Conservation (phyloP, 768 basidiomycete genomes). For the Pholiota microspora region DNA sequence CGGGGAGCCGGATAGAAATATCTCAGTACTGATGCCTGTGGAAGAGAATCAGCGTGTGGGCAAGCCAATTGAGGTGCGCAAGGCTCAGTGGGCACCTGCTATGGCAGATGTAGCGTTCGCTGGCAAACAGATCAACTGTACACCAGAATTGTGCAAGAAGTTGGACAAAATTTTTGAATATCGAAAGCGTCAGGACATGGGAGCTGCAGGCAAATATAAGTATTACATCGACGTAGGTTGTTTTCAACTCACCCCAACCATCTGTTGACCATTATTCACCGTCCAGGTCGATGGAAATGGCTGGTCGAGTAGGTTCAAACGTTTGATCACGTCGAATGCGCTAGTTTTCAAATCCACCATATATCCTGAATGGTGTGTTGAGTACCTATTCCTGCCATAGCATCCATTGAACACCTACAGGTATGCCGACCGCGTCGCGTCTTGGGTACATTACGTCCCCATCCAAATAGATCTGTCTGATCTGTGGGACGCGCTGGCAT, state of each 20-base stretch:
- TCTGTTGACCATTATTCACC: not conserved
- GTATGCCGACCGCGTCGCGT: constrained; percentile 51
- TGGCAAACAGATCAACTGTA: constrained; percentile 39
- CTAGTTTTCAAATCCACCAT: constrained; percentile 63
- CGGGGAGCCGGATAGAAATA: constrained; percentile 21
- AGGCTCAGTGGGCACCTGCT: constrained; percentile 36
- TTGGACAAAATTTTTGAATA: constrained; percentile 48
- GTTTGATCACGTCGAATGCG: constrained; percentile 56
- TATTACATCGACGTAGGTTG: constrained; percentile 54
- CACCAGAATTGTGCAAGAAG: constrained; percentile 36
- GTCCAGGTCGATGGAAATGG: constrained; percentile 54
- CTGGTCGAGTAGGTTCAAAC: constrained; percentile 64
- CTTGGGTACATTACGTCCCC: constrained; percentile 76
- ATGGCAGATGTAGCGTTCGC: constrained; percentile 58
- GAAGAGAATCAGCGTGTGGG: constrained; percentile 30
- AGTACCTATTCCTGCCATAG: not conserved
- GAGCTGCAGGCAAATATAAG: constrained; percentile 51
- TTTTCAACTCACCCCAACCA: not conserved
- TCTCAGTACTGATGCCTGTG: constrained; percentile 32
- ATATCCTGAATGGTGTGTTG: constrained; percentile 60
- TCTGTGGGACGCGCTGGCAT: constrained; percentile 65
- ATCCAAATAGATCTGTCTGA: constrained; percentile 62
- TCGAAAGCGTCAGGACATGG: constrained; percentile 34
- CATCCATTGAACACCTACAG: constrained; percentile 21
- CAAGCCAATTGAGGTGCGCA: constrained; percentile 23